Percentiles rank a stretch among this genome's conserved stretches.
phyloP scores from a whole-genome alignment of 2,329 filamentous ascomycete species.

The Fusarium avenaceum region DNA sequence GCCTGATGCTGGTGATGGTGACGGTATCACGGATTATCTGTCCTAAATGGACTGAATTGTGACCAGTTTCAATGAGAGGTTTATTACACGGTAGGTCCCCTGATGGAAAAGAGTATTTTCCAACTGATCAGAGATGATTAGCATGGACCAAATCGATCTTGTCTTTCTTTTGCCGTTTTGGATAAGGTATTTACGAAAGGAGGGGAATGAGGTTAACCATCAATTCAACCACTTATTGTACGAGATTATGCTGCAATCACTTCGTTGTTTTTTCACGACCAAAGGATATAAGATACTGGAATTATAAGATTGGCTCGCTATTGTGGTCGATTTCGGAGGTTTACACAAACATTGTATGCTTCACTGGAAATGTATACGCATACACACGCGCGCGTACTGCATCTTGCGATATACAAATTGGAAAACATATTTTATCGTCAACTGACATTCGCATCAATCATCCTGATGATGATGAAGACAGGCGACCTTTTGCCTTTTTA shows the following conservation, averaged over 20 bases:
- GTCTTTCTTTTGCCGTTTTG: conserved; percentile 21
- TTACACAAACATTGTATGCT: not conserved
- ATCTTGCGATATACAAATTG: too few relatives aligned
- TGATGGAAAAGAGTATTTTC: conserved; percentile 7
- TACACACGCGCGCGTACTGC: too few relatives aligned
- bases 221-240: too few relatives aligned
- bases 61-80: not conserved
- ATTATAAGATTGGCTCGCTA: not conserved
- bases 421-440: too few relatives aligned
- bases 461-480: too few relatives aligned
- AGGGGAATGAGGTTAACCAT: not conserved
- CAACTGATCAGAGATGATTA: conserved; percentile 35
- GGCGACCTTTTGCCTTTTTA: too few relatives aligned
- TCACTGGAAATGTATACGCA: too few relatives aligned
- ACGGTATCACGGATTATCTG: conserved; percentile 51
- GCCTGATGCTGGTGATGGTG: conserved; percentile 51
- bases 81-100: conserved; percentile 26
- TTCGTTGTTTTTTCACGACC: too few relatives aligned
- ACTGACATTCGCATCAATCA: too few relatives aligned
- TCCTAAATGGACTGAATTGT: conserved; percentile 8
- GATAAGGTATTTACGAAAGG: not conserved
- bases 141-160: conserved; percentile 23
- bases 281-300: not conserved
- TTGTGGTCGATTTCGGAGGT: not conserved
- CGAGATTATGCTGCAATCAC: too few relatives aligned